Conservation (phyloP, 352 stramenopile species). For the Globisporangium irregulare region DNA sequence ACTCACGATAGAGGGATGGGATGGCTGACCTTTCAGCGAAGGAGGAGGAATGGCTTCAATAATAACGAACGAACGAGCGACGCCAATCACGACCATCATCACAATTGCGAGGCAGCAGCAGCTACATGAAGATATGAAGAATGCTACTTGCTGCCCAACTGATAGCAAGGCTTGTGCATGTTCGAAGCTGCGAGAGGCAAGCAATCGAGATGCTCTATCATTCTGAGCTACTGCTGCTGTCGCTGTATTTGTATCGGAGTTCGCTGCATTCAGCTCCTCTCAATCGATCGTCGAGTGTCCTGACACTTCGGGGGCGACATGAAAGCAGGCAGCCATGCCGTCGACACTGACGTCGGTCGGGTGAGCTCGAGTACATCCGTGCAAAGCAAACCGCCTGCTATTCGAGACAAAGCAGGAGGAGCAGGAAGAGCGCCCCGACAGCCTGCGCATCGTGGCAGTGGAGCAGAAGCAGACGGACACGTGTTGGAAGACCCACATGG, state of each 20-base stretch:
- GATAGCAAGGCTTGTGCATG: no score
- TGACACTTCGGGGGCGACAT: no score
- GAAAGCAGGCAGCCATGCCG: conserved; percentile 19
- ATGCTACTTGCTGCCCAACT: not conserved
- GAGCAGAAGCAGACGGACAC: conserved; percentile 72
- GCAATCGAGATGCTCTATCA: not conserved
- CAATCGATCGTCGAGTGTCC: no score
- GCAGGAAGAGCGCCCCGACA: conserved; percentile 51
- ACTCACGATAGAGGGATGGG: no score
- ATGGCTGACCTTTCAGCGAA: no score
- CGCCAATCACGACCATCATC: no score
- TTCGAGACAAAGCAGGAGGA: conserved; percentile 66
- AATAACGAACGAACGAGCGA: no score
- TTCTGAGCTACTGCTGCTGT: not conserved
- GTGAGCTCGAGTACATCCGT: conserved; percentile 69
- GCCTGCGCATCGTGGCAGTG: conserved; percentile 46
- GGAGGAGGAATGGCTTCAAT: no score
- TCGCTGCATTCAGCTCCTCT: not conserved
- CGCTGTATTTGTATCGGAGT: not conserved
- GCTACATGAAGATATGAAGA: not conserved
- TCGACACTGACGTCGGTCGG: conserved; percentile 37
- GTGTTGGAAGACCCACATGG: conserved; percentile 41
- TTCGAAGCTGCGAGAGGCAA: not conserved
- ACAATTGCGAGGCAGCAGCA: no score
- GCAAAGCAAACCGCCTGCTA: conserved; percentile 74